Evolutionary conservation across 2,329 filamentous ascomycete species (phyloP).

Genomic region (Colletotrichum euphorbiae): DNA sequence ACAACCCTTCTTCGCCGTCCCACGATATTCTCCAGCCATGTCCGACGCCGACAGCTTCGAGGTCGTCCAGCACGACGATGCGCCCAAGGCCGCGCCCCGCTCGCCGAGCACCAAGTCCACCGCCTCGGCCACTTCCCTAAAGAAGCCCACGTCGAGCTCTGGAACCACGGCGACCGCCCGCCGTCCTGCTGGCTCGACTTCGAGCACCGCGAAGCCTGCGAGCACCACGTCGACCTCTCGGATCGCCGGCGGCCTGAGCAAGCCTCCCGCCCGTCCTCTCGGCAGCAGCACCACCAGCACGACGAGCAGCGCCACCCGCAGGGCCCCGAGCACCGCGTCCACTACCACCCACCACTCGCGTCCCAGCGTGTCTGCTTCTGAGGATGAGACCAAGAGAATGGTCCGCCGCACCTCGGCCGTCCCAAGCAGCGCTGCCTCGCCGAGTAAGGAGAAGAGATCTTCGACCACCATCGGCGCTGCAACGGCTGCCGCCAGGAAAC

Average conservation of each 20-base stretch:
- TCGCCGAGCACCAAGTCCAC: conserved; percentile 50
- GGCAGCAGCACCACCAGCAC: conserved; percentile 49
- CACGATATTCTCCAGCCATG: conserved; percentile 49
- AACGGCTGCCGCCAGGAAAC: conserved; percentile 48
- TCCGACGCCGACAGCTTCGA: conserved; percentile 61
- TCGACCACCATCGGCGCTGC: conserved; percentile 46
- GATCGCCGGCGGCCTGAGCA: conserved; percentile 56
- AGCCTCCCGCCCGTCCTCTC: conserved; percentile 62
- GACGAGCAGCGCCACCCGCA: conserved; percentile 45
- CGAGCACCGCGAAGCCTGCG: conserved; percentile 47
- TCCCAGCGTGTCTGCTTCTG: conserved; percentile 61
- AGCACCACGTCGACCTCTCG: conserved; percentile 49
- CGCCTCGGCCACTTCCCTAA: conserved; percentile 46
- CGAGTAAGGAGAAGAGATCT: conserved; percentile 50
- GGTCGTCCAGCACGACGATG: conserved; percentile 57
- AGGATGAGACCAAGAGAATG: conserved; percentile 61
- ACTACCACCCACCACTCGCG: conserved; percentile 58
- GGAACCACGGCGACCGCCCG: conserved; percentile 48
- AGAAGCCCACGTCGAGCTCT: conserved; percentile 47
- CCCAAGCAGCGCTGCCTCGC: conserved; percentile 49
- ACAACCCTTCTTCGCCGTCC: conserved; percentile 17
- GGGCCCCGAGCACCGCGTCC: conserved; percentile 49
- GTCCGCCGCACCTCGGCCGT: conserved; percentile 59
- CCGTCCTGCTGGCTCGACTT: conserved; percentile 49
- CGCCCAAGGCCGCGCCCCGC: conserved; percentile 46